Evolutionary conservation across 2,329 filamentous ascomycete genomes (phyloP).

Genomic region (Nigrospora osmanthi): DNA sequence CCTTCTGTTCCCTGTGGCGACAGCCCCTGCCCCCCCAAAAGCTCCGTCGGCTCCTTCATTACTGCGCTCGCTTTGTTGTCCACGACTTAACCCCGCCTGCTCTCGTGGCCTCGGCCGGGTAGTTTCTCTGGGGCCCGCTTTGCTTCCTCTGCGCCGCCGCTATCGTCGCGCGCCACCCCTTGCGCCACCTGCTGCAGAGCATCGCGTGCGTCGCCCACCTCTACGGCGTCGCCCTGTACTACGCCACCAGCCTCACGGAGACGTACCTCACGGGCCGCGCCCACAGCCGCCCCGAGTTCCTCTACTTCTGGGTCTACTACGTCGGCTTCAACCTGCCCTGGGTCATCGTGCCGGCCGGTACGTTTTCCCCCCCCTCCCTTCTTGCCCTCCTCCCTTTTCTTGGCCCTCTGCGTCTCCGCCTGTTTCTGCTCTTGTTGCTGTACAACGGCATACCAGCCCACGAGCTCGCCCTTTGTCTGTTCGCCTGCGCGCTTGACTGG

Average conservation of each 20-base stretch:
- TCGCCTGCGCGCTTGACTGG: too few relatives aligned
- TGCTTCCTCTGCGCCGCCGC: constrained; percentile 39
- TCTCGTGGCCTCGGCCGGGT: neutral
- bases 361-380: constrained; percentile 17
- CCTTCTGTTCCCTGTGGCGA: neutral
- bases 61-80: too few relatives aligned
- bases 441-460: too few relatives aligned
- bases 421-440: too few relatives aligned
- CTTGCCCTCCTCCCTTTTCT: too few relatives aligned
- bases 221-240: constrained; percentile 58
- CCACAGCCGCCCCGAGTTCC: constrained; percentile 49
- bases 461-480: too few relatives aligned
- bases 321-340: constrained; percentile 53
- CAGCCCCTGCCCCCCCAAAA: constrained; percentile 7
- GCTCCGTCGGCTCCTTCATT: too few relatives aligned
- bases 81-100: neutral
- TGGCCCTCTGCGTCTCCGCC: too few relatives aligned
- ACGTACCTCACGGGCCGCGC: constrained; percentile 32
- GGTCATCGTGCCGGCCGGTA: constrained; percentile 47
- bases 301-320: constrained; percentile 60
- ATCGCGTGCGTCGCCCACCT: constrained; percentile 45
- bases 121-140: constrained; percentile 53
- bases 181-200: constrained; percentile 43
- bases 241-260: constrained; percentile 47
- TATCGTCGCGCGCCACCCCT: constrained; percentile 32